Base-by-base conservation (phyloP, 768 basidiomycete genomes). In the Boletus eberwhitei region DNA sequence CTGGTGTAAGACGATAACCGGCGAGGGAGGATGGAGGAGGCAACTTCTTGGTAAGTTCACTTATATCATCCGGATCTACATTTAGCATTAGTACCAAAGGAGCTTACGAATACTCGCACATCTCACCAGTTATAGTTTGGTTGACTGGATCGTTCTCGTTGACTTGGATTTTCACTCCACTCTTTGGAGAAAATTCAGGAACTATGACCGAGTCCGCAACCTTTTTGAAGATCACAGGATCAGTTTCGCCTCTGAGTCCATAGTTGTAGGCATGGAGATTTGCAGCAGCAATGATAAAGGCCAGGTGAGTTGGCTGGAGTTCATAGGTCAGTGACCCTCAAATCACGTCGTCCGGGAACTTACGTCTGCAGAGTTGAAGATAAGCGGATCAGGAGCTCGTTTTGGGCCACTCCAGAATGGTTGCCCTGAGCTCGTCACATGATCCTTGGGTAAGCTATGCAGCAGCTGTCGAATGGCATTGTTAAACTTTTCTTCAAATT, bases 341-440 rank as follows among this genome's bases (percentile, higher is more conserved):
- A 38, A 24, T 29, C 12, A 26, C 31, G 45, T 48, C 5, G 21
- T 59, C 29, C 8, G 17, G 46, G 21, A 45, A 75, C 90, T 71
- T 66, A 98, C 96, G 65, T 98, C 86, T 60, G 79, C 86, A 11
- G 91, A 82, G 73, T 94, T 79, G 74, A 98, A 99, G 6, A 77
- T 77, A 59, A 99, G 76, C 26, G 96, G 79, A 46, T 98, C 93
- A 13, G 97, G 97, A 8, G 95, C 96, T 56, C 97, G 84, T 78
- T 99, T 99, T 3, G 97, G 97, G 19, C 95, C 93, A 63, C 93
- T 95, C 97, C 97, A 99, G 82, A 99, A 99, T 12, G 94, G 95
- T 62, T 93, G 91, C 6, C 97, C 97, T 19, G 86, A 88, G 65
- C 84, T 92, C 8, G 95, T 94, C 44, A 90, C 75, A 37, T 90